These are phyloP conservation scores for Monosporascus sp. DNA, from an alignment of 2,329 filamentous ascomycete species.

Conservation along the genomic window DNA sequence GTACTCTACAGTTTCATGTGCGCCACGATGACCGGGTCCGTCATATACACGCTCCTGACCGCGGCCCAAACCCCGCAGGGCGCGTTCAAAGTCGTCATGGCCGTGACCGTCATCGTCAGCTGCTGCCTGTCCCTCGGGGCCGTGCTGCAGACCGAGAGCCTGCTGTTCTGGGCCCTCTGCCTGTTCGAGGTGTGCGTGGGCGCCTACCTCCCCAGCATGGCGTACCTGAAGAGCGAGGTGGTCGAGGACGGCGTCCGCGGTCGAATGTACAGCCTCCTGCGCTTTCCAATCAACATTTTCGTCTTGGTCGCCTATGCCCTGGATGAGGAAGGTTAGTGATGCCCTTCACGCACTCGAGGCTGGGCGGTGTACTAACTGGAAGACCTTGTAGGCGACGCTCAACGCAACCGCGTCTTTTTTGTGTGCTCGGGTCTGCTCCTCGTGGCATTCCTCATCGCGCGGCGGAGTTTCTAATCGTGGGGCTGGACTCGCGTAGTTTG, in stretches of 20 bases:
- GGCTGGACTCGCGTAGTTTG: too few species aligned
- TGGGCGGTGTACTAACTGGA: too few species aligned
- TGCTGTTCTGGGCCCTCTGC: conserved; percentile 52
- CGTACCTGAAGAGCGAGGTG: conserved; percentile 40
- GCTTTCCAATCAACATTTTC: conserved; percentile 42
- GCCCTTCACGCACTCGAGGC: too few species aligned
- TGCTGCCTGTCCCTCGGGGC: conserved; percentile 36
- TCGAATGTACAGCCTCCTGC: conserved; percentile 50
- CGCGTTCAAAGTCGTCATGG: conserved; percentile 9
- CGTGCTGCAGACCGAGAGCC: conserved; percentile 32
- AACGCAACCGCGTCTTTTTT: too few species aligned
- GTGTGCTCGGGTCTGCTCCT: too few species aligned
- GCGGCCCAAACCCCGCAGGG: too few species aligned
- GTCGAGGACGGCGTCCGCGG: conserved; percentile 47
- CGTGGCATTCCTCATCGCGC: too few species aligned
- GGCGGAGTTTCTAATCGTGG: too few species aligned
- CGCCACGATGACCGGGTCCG: conserved; percentile 21
- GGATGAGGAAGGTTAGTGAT: too few species aligned
- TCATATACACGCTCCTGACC: conserved; percentile 29
- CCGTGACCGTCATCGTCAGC: conserved; percentile 28
- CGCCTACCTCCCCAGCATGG: conserved; percentile 52
- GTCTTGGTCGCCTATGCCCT: conserved; percentile 27
- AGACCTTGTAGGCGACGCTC: too few species aligned
- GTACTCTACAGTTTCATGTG: conserved; percentile 27
- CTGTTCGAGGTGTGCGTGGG: conserved; percentile 53